Conservation (phyloP, 805 yeast species). For the Zygosaccharomyces rouxii region DNA sequence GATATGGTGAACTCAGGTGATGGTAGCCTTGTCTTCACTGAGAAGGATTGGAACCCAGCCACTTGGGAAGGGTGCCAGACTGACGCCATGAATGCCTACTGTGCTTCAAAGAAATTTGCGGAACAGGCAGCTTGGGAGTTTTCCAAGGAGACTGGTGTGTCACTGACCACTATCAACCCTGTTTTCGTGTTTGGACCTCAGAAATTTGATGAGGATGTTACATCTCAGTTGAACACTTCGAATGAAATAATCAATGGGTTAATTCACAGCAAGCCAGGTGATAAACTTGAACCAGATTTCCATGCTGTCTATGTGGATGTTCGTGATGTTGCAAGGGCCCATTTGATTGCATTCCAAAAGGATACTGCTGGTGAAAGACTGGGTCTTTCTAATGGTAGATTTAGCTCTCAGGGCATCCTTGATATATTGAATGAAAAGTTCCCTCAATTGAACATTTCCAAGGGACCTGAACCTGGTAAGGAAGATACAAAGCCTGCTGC, state of each 20-base stretch:
- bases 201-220: constrained; percentile 42
- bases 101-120: constrained; percentile 56
- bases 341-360: constrained; percentile 42
- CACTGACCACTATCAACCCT: constrained; percentile 48
- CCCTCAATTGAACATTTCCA: constrained; percentile 43
- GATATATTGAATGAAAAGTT: constrained; percentile 36
- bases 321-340: constrained; percentile 55
- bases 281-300: constrained; percentile 3
- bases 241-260: constrained; percentile 18
- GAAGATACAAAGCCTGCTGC: constrained; percentile 8
- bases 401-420: constrained; percentile 15
- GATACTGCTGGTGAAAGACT: constrained; percentile 34
- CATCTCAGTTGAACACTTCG: constrained; percentile 40
- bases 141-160: constrained; percentile 35
- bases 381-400: constrained; percentile 11
- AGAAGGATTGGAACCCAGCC: constrained; percentile 49
- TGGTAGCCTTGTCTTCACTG: constrained; percentile 37
- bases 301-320: constrained; percentile 48
- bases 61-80: constrained; percentile 45
- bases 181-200: constrained; percentile 59
- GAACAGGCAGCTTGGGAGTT: constrained; percentile 58
- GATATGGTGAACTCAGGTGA: constrained; percentile 37
- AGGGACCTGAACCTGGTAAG: constrained; percentile 35
- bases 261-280: neutral
- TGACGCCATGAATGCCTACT: constrained; percentile 42